Conservation (phyloP, 164 flowering plant genomes). For the Berberis vulgaris region DNA sequence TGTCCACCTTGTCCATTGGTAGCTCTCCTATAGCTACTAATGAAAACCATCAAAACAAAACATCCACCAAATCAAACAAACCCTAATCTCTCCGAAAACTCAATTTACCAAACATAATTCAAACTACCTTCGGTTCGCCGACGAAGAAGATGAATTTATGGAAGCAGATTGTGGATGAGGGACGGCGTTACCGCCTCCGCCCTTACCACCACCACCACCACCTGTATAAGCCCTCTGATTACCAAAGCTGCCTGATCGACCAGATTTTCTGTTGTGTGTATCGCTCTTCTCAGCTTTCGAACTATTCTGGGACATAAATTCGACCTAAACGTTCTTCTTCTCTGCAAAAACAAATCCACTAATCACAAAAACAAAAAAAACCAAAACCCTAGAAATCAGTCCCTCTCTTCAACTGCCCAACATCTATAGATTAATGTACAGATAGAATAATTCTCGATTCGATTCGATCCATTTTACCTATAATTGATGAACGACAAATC, state of each 20-base stretch:
- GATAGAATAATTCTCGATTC: too few relatives aligned
- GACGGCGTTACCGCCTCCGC: constrained; percentile 47
- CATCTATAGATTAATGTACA: too few relatives aligned
- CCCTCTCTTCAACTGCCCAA: constrained; percentile 11
- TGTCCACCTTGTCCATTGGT: neutral
- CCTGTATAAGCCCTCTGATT: constrained; percentile 36
- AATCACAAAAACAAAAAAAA: neutral
- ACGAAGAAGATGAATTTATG: constrained; percentile 5
- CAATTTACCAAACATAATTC: neutral
- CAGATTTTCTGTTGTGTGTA: constrained; percentile 31
- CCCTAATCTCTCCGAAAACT: neutral
- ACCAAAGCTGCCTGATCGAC: constrained; percentile 29
- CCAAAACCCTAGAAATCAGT: constrained; percentile 7
- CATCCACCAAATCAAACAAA: neutral
- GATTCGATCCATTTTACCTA: too few relatives aligned
- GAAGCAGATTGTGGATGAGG: constrained; percentile 10
- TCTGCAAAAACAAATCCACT: too few relatives aligned
- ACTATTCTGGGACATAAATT: constrained; percentile 83
- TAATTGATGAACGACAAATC: too few relatives aligned
- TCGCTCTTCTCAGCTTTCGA: constrained; percentile 66
- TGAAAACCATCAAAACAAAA: neutral
- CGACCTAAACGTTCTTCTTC: constrained; percentile 1
- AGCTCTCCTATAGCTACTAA: constrained; percentile 6
- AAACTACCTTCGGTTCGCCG: constrained; percentile 41
- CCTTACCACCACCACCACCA: constrained; percentile 17